These are phyloP conservation scores for Stipa capillata DNA, from an alignment of 176 grass and related monocot species.

Conservation along the genomic window DNA sequence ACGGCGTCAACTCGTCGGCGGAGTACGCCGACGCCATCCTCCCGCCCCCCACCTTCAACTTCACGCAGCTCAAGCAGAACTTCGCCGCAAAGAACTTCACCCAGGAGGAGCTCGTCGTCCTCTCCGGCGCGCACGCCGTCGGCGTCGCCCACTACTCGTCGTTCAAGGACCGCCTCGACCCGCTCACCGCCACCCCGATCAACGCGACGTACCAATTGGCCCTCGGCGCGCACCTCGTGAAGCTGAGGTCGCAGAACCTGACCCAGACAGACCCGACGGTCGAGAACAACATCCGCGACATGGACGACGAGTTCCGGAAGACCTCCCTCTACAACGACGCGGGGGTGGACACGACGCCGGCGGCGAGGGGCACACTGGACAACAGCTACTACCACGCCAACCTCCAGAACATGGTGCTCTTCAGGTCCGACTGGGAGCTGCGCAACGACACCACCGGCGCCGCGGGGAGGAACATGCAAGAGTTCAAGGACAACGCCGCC, in stretches of 20 bases:
- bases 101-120: slow-evolving; percentile 21
- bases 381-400: slow-evolving; percentile 18
- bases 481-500: background rate
- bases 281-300: background rate
- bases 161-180: slow-evolving; percentile 20
- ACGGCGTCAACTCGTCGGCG: slow-evolving; percentile 23
- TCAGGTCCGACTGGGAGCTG: slow-evolving; percentile 26
- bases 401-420: slow-evolving; percentile 1
- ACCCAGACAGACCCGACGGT: too few species aligned
- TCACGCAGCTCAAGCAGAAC: background rate
- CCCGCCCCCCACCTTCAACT: background rate
- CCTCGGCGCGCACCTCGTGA: background rate
- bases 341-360: background rate
- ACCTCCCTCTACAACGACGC: background rate
- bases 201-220: background rate
- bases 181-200: background rate
- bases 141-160: slow-evolving; percentile 24
- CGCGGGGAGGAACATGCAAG: background rate
- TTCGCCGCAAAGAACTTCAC: slow-evolving; percentile 10
- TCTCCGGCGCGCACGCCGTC: slow-evolving; percentile 41
- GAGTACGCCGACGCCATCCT: slow-evolving; percentile 7
- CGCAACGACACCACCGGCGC: background rate
- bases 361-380: background rate
- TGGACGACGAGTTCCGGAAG: background rate
- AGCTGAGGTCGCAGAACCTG: too few species aligned